phyloP scores from a whole-genome alignment of 805 yeast species.

The Lachancea quebecensis region DNA sequence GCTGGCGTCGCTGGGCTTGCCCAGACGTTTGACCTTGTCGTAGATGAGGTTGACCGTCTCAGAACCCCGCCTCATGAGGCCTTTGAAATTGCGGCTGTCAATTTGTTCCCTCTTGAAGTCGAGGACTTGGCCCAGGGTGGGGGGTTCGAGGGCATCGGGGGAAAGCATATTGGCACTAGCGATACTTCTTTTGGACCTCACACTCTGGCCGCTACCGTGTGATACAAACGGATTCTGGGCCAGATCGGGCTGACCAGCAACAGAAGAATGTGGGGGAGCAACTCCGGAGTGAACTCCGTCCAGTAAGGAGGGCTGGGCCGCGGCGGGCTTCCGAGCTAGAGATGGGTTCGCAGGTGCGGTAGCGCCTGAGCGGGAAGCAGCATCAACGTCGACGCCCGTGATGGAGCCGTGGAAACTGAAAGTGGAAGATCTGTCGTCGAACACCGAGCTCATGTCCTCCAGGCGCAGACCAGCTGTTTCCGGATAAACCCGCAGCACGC shows the following conservation, averaged over 20 bases:
- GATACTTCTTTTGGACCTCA: constrained; percentile 11
- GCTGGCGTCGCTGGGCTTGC: constrained; percentile 6
- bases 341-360: constrained; percentile 32
- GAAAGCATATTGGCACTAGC: constrained; percentile 11
- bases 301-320: constrained; percentile 13
- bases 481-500: constrained; percentile 70
- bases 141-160: constrained; percentile 32
- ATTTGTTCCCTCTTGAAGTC: constrained; percentile 29
- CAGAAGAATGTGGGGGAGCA: constrained; percentile 1
- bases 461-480: constrained; percentile 84
- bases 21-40: constrained; percentile 15
- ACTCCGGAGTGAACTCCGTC: constrained; percentile 25
- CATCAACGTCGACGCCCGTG: constrained; percentile 8
- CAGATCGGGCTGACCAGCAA: neutral
- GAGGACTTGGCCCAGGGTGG: constrained; percentile 33
- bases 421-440: constrained; percentile 55
- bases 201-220: constrained; percentile 13
- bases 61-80: constrained; percentile 35
- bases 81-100: constrained; percentile 13
- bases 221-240: neutral
- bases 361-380: neutral
- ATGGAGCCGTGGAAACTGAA: constrained; percentile 28
- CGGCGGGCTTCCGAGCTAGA: constrained; percentile 35
- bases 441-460: constrained; percentile 88
- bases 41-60: constrained; percentile 34